A percentile compares a stretch with the other conserved stretches of the same genome.
Evolutionary conservation across 352 stramenopile species (phyloP).

Genomic region (Phytophthora pisi): DNA sequence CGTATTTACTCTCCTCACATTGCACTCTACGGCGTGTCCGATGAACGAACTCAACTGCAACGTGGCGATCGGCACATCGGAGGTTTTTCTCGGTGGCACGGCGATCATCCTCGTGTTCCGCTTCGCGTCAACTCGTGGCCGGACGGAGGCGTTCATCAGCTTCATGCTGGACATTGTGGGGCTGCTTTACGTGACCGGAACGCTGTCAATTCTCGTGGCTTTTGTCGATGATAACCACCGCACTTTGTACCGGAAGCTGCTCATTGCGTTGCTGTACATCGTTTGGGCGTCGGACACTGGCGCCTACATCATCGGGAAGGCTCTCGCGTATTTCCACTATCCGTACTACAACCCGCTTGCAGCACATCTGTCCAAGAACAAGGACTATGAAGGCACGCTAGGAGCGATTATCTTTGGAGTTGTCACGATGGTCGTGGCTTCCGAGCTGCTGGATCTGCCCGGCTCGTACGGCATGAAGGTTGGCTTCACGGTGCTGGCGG

Average conservation of each 20-base stretch:
- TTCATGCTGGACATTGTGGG: slow-evolving; percentile 59
- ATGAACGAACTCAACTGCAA: slow-evolving; percentile 59
- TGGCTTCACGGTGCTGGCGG: slow-evolving; percentile 85
- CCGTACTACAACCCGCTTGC: slow-evolving; percentile 80
- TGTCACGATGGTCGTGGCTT: slow-evolving; percentile 79
- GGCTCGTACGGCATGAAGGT: slow-evolving; percentile 80
- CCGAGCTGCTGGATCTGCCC: slow-evolving; percentile 65
- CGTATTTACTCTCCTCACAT: slow-evolving; percentile 54
- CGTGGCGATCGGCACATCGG: slow-evolving; percentile 31
- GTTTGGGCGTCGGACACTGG: slow-evolving; percentile 89
- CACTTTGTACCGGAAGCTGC: slow-evolving; percentile 53
- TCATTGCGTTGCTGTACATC: slow-evolving; percentile 67
- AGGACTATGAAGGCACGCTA: slow-evolving; percentile 94
- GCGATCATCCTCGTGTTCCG: slow-evolving; percentile 51
- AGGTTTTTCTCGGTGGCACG: slow-evolving; percentile 45
- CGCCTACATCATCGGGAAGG: slow-evolving; percentile 92
- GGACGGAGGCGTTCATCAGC: slow-evolving; percentile 41
- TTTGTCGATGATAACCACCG: slow-evolving; percentile 63
- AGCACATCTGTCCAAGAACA: slow-evolving; percentile 93
- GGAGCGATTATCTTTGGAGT: slow-evolving; percentile 81
- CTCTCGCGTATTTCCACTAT: slow-evolving; percentile 86
- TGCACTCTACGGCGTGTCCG: slow-evolving; percentile 55
- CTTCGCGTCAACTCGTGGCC: slow-evolving; percentile 29
- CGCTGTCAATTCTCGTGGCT: slow-evolving; percentile 50
- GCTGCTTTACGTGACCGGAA: slow-evolving; percentile 61